phyloP scores from a whole-genome alignment of 139 green algal genomes.

The Chlorella sp. region DNA sequence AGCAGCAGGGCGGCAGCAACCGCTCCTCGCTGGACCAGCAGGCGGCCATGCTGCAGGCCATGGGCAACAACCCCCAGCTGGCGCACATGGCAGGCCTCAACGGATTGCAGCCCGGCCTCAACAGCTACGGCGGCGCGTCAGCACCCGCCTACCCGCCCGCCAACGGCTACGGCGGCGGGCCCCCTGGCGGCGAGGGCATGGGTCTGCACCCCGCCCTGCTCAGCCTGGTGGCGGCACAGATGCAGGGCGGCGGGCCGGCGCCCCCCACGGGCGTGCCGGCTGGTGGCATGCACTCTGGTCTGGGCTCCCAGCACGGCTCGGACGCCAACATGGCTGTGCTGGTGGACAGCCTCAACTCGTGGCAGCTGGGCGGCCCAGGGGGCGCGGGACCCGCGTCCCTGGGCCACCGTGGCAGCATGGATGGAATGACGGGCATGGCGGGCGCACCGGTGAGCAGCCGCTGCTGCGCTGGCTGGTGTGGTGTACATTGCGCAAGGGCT shows the following conservation, averaged over 20 bases:
- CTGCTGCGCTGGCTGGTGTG: too few relatives aligned
- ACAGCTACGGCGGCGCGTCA: not conserved
- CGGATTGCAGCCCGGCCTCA: not conserved
- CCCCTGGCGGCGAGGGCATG: not conserved
- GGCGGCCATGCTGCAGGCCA: slow-evolving; percentile 28
- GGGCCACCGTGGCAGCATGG: slow-evolving; percentile 29
- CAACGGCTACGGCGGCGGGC: not conserved
- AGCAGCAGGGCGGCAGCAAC: not conserved
- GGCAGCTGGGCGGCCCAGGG: slow-evolving; percentile 21
- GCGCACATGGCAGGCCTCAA: not conserved
- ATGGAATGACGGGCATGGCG: slow-evolving; percentile 16
- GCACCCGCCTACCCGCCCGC: not conserved
- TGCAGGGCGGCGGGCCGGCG: not conserved
- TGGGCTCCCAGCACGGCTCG: slow-evolving; percentile 11
- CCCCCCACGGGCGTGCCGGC: not conserved
- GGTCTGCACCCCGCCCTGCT: slow-evolving; percentile 43
- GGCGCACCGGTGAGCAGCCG: not conserved
- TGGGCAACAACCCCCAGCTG: slow-evolving; percentile 25
- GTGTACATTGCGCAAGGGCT: too few relatives aligned
- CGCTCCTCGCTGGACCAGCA: slow-evolving; percentile 37
- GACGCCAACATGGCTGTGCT: slow-evolving; percentile 33
- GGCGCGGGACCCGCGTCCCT: not conserved
- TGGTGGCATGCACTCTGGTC: slow-evolving; percentile 21
- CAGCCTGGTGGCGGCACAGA: slow-evolving; percentile 38
- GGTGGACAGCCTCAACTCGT: slow-evolving; percentile 13